Evolutionary conservation across 345 rosid genomes (phyloP).

Genomic region (Ceriops decandra): DNA sequence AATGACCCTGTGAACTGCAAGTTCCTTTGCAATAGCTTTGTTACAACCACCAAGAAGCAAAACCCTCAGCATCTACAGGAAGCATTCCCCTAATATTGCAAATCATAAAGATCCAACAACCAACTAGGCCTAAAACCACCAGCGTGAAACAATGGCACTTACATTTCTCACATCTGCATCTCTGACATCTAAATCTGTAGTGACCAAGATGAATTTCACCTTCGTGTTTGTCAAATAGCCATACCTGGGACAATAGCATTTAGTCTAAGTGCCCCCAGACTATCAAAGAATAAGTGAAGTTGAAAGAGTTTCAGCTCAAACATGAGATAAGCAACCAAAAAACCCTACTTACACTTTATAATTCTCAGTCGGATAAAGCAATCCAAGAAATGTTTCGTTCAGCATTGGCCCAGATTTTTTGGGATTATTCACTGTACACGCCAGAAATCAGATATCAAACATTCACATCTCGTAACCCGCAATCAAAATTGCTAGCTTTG

Average conservation of each 20-base stretch:
- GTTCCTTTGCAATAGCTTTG: background rate
- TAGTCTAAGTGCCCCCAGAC: background rate
- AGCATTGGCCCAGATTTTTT: conserved; percentile 70
- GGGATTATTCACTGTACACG: conserved; percentile 76
- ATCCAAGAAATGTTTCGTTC: conserved; percentile 88
- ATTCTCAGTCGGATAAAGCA: conserved; percentile 87
- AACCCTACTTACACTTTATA: conserved; percentile 74
- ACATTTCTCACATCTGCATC: conserved; percentile 92
- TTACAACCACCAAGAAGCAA: background rate
- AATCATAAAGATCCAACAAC: background rate
- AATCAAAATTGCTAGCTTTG: background rate
- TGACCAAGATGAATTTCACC: conserved; percentile 88
- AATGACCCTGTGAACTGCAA: too few relatives aligned
- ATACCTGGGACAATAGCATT: conserved; percentile 40
- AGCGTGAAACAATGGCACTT: conserved; percentile 27
- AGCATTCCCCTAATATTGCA: background rate
- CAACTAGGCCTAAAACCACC: background rate
- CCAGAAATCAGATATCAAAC: too few relatives aligned
- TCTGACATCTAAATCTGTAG: conserved; percentile 80
- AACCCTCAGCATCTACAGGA: background rate
- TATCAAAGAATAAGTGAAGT: background rate
- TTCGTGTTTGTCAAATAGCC: conserved; percentile 95
- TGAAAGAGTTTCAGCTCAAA: background rate
- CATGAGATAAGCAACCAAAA: background rate
- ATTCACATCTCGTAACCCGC: too few relatives aligned